These are phyloP conservation scores for Chamaecrista fasciculata DNA, from an alignment of 306 rosid species.

Conservation along the genomic window DNA sequence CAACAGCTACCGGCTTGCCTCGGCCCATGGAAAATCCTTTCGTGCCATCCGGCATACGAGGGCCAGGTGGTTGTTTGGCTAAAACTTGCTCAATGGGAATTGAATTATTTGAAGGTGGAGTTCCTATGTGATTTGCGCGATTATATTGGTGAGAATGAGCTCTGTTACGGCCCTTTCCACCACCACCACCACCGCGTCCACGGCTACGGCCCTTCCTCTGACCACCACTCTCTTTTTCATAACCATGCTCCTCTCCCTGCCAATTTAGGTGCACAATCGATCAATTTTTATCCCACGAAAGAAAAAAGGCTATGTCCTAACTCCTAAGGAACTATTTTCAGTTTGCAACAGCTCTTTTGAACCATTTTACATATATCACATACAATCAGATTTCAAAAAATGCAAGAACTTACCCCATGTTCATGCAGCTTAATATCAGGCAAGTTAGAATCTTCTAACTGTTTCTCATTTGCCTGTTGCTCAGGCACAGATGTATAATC, in stretches of 20 bases:
- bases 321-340: too few relatives aligned
- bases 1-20: conserved; percentile 75
- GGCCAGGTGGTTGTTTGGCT: conserved; percentile 88
- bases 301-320: too few relatives aligned
- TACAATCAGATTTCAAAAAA: conserved; percentile 12
- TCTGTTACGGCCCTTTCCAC: conserved; percentile 89
- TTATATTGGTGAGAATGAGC: conserved; percentile 62
- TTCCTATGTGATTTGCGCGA: conserved; percentile 61
- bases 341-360: conserved; percentile 4
- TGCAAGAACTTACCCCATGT: conserved; percentile 50
- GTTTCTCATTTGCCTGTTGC: conserved; percentile 58
- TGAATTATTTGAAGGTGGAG: conserved; percentile 50
- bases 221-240: conserved; percentile 75
- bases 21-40: conserved; percentile 95
- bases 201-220: conserved; percentile 73
- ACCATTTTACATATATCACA: not conserved
- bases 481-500: conserved; percentile 58
- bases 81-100: conserved; percentile 46
- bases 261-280: not conserved
- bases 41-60: conserved; percentile 98
- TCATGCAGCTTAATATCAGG: conserved; percentile 55
- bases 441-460: conserved; percentile 52
- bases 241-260: conserved; percentile 80
- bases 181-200: conserved; percentile 65
- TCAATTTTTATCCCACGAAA: not conserved